Base-by-base conservation (phyloP, 2,329 filamentous ascomycete species). In the Aspergillus proliferans region DNA sequence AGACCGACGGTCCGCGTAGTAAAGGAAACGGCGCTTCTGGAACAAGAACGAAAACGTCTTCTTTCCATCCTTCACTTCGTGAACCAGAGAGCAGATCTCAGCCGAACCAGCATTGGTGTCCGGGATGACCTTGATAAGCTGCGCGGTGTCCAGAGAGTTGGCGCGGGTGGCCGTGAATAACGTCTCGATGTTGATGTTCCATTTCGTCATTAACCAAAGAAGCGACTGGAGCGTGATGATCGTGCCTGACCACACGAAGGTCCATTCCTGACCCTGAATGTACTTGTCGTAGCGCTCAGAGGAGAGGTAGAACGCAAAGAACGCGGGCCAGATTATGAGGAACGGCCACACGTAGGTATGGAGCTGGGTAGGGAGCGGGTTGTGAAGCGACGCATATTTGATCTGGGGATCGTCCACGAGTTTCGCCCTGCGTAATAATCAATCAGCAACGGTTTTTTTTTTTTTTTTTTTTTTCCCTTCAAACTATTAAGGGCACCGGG, bases 1-100 rank as follows among this genome's bases (percentile, higher is more conserved):
- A n/a, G 79, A 79, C 53, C 85, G 81, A 55, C 76, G 81, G 39
- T 83, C 80, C 45, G 82, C 71, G 56, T 88, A 77, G 75, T 90
- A 96, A 55, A 96, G 80, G 68, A 98, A 98, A 34, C 92, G 87
- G 60, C 93, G 88, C 77, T 98, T 98, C 75, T 98, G 93, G 75
- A 98, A 98, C 49, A 96, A 76, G 72, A 98, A 98, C 8, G 90
- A 96, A 10, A 85, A 72, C 57, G 84, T 91, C 49, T 81, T 77
- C 74, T 88, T 88, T 59, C 84, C 87, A 54, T 82, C 87, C 53
- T 80, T 76, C 67, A 82, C 86, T 60, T 95, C 90, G 64, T 84
- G 84, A 55, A 87, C 72, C 53, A 98, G 76, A 54, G 80, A 76
- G 76, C 89, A 95, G 55, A 98, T 95, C 62, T 96, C 92, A 46